Conservation (phyloP, 2,329 filamentous ascomycete species). For the Colletotrichum brevisporum region DNA sequence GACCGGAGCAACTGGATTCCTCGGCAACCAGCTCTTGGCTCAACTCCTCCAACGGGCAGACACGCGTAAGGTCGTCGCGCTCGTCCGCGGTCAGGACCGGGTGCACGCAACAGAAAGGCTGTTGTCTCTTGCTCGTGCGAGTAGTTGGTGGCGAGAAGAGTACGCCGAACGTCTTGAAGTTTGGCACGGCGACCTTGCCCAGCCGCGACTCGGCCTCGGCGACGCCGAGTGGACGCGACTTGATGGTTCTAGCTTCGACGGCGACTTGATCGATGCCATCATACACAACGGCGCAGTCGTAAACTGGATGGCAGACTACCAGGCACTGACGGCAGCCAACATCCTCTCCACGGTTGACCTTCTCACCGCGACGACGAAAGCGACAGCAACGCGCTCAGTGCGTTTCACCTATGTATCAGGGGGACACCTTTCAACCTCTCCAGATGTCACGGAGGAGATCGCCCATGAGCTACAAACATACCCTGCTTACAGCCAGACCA, state of each 20-base stretch:
- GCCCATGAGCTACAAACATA: conserved; percentile 17
- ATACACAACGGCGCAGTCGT: conserved; percentile 37
- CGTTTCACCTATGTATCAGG: conserved; percentile 30
- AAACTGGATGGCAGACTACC: conserved; percentile 34
- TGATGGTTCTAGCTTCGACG: conserved; percentile 7
- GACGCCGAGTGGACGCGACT: conserved; percentile 22
- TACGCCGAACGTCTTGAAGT: conserved; percentile 24
- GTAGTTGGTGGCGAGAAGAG: conserved; percentile 41
- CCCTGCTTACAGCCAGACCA: conserved; percentile 44
- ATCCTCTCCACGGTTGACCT: conserved; percentile 26
- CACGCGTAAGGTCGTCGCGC: conserved; percentile 18
- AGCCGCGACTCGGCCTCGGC: conserved; percentile 16
- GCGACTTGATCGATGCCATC: conserved; percentile 16
- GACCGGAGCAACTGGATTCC: conserved; percentile 40
- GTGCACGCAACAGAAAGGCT: conserved; percentile 37
- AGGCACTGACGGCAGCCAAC: conserved; percentile 25
- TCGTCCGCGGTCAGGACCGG: conserved; percentile 35
- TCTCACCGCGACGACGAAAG: conserved; percentile 7
- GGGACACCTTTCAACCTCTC: conserved; percentile 29
- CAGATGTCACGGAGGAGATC: conserved; percentile 8
- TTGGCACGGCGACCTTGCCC: conserved; percentile 32
- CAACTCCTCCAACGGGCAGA: conserved; percentile 17
- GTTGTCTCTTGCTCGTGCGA: conserved; percentile 26
- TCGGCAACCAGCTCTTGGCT: conserved; percentile 38
- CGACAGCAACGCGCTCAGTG: neutral